A percentile compares a stretch with the other conserved stretches of the same genome.
These are phyloP conservation scores for Chaetomiaceae sp. DNA, from an alignment of 2,329 filamentous ascomycete genomes.

Conservation along the genomic window DNA sequence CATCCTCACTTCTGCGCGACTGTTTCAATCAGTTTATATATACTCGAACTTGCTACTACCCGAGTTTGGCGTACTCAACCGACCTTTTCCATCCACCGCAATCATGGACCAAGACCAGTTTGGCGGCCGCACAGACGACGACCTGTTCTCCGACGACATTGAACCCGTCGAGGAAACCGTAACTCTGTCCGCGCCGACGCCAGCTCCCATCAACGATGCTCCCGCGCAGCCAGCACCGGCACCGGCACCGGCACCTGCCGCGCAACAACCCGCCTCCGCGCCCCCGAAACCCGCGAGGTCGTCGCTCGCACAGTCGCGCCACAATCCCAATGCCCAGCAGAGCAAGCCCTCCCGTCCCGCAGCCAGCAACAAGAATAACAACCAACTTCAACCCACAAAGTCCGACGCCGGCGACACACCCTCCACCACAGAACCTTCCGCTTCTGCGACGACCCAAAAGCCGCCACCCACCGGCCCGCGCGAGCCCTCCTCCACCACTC, in stretches of 20 bases:
- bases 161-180: slow-evolving; percentile 44
- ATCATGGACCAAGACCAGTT: slow-evolving; percentile 57
- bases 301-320: slow-evolving; percentile 33
- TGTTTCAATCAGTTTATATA: neutral
- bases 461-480: slow-evolving; percentile 8
- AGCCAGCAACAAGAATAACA: slow-evolving; percentile 8
- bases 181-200: neutral
- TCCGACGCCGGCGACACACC: neutral
- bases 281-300: slow-evolving; percentile 22
- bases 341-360: slow-evolving; percentile 23
- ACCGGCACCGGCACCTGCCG: slow-evolving; percentile 4
- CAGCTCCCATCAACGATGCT: neutral
- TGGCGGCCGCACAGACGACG: slow-evolving; percentile 57
- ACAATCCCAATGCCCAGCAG: slow-evolving; percentile 24
- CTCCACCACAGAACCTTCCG: neutral
- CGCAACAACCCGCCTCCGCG: slow-evolving; percentile 8
- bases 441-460: neutral
- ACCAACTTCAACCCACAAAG: neutral
- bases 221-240: slow-evolving; percentile 5
- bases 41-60: neutral
- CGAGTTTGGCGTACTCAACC: neutral
- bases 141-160: slow-evolving; percentile 59
- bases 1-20: too few species aligned
- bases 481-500: slow-evolving; percentile 2
- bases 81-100: neutral